phyloP scores from a whole-genome alignment of 2,329 filamentous ascomycete genomes.

The Fonsecaea multimorphosa region DNA sequence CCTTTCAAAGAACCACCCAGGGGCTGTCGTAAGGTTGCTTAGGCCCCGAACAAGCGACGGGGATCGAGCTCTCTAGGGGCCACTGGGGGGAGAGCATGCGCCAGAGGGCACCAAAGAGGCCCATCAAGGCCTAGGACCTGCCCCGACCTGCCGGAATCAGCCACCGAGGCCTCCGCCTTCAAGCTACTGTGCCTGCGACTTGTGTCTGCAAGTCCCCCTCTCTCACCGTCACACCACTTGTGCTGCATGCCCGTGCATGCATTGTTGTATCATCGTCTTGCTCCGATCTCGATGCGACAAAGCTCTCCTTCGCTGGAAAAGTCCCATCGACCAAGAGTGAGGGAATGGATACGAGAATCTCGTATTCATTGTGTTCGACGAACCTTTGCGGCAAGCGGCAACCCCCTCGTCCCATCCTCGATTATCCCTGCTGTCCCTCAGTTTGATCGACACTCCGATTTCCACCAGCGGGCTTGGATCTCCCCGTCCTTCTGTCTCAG shows the following conservation, averaged over 20 bases:
- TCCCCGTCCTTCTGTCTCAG: background rate
- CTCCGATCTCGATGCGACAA: background rate
- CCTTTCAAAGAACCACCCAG: background rate
- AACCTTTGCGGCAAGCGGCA: background rate
- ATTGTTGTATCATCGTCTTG: background rate
- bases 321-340: background rate
- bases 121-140: background rate
- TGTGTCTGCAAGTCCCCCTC: conserved; percentile 4
- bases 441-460: background rate
- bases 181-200: conserved; percentile 5
- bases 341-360: too few species aligned
- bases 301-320: background rate
- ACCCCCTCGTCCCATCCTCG: background rate
- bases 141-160: background rate
- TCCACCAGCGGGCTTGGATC: background rate
- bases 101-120: background rate
- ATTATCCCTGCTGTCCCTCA: background rate
- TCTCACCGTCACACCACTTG: conserved; percentile 3
- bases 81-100: background rate
- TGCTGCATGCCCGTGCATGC: background rate
- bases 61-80: background rate
- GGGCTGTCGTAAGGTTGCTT: conserved; percentile 1
- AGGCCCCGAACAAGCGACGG: conserved; percentile 2
- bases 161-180: background rate
- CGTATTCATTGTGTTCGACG: background rate